Base-by-base conservation (phyloP, 1,139 yeast species). In the Pichia sp. region DNA sequence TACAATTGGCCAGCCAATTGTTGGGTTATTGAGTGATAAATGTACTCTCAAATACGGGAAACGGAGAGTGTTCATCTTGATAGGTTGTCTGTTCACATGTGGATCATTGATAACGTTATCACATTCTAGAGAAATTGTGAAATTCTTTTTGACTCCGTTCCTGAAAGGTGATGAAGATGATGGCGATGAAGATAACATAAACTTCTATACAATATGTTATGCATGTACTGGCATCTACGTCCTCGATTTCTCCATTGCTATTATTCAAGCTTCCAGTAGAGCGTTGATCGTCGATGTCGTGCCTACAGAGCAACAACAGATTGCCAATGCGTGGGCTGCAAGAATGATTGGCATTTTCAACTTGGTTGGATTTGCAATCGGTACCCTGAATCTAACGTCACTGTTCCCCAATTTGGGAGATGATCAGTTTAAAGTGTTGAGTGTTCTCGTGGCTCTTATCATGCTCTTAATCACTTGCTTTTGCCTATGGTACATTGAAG, bases 281-380 rank as follows among this genome's bases (percentile, higher is more conserved):
- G 79, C 82, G 0, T 59, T 74, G 22, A 72, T 75, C 29, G 77
- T 74, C 18, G 82, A 75, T 47, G 65, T 69, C 35, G 67, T 74
- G 9, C 73, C 78, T 1, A 57, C 70, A 1, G 52, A 60, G 20
- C 75, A 71, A 43, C 82, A 75, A 43, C 72, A 70, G 39, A 48
- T 57, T 5, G 78, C 81, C 15, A 77, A 77, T 49, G 85, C 84
- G 1, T 77, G 83, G 84, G 86, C 85, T 0, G 82, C 85, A 3
- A 56, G 84, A 32, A 72, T 78, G 69, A 74, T 78, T 39, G 76
- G 79, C 0, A 58, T 60, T 2, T 77, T 78, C 40, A 77, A 75
- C 41, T 63, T 75, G 15, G 44, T 67, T 19, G 79, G 80, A 2
- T 75, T 72, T 48, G 63, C 66, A 46, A 47, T 72, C 15, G 66